Base-by-base conservation (phyloP, 2,329 filamentous ascomycete species). In the Talaromyces sp. region DNA sequence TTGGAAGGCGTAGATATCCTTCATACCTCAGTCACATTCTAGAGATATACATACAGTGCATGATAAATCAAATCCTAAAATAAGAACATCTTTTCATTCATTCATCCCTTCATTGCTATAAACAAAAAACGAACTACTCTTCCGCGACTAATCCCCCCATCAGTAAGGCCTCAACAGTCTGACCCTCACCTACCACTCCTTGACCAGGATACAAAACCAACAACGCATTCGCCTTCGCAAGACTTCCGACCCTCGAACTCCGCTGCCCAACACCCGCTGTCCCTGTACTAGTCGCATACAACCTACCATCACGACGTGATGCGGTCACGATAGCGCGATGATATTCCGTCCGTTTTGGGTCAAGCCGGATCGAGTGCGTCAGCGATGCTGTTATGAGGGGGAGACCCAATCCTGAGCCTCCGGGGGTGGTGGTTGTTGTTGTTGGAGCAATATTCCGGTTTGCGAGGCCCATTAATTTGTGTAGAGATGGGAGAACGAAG, bases 401-500 rank as follows among this genome's bases (percentile, higher is more conserved):
- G 15, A 97, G 76, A 0, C 92, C 91, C 0, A 78, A 78, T n/a
- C 40, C 21, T 0, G 0, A 86, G 7, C 48, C 33, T 22, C 10
- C 8, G 10, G 17, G 13, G 6, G n/a, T 25, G 22, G 11, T 43
- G 13, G n/a, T 11, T 28, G 33, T 11, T 19, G 40, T n/a, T n/a
- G 5, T 45, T 15, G 25, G 43, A 31, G 25, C 10, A 19, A n/a
- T 5, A 28, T 13, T 55, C 22, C 35, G 31, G 31, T 36, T 58
- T 21, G 67, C 67, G 7, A 91, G 77, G 0, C 92, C 94, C 10
- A 85, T 81, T 65, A 89, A 80, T 64, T 88, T 85, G 67, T 96
- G 91, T 60, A 99, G 76, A 0, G 89, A 86, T 0, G 94, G 94
- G 10, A 99, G 79, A 8, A 97, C 91, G 72, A 99, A 97, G 1